Conservation (phyloP, 805 yeast genomes). For the Teunomyces kruisii region DNA sequence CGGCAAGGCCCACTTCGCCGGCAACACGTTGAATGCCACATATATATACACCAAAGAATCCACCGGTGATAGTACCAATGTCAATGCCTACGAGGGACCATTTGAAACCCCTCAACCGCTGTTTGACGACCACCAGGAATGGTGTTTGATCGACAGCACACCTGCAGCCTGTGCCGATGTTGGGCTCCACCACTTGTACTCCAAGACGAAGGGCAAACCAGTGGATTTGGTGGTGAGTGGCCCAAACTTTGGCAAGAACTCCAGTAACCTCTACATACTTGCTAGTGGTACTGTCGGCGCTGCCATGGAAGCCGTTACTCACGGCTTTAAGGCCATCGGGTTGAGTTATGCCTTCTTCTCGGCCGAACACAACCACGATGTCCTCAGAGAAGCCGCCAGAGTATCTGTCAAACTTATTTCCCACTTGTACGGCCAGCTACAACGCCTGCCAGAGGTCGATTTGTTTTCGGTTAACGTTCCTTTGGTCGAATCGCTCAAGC, state of each 20-base stretch:
- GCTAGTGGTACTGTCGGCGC: constrained; percentile 97
- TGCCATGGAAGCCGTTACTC: constrained; percentile 87
- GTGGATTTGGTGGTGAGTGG: constrained; percentile 90
- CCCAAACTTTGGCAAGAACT: constrained; percentile 93
- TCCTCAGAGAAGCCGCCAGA: constrained; percentile 63
- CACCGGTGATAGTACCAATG: constrained; percentile 43
- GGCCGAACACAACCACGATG: constrained; percentile 46
- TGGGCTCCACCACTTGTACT: constrained; percentile 71
- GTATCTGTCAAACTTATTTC: constrained; percentile 64
- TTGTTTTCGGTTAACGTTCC: constrained; percentile 87
- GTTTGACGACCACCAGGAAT: constrained; percentile 56
- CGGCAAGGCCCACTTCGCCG: constrained; percentile 95
- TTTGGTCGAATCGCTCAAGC: constrained; percentile 50
- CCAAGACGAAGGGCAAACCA: constrained; percentile 46
- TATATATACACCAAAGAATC: constrained; percentile 57
- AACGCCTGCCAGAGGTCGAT: constrained; percentile 49
- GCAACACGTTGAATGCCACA: constrained; percentile 57
- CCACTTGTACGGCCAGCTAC: constrained; percentile 61
- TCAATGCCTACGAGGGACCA: constrained; percentile 65
- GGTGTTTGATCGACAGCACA: constrained; percentile 88
- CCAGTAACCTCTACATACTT: constrained; percentile 82
- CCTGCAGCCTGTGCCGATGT: constrained; percentile 96
- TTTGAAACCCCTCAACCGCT: constrained; percentile 50
- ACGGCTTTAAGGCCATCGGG: constrained; percentile 71
- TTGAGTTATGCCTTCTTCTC: constrained; percentile 79